phyloP scores from a whole-genome alignment of 129 eudicot species.

The Deinandra increscens region DNA sequence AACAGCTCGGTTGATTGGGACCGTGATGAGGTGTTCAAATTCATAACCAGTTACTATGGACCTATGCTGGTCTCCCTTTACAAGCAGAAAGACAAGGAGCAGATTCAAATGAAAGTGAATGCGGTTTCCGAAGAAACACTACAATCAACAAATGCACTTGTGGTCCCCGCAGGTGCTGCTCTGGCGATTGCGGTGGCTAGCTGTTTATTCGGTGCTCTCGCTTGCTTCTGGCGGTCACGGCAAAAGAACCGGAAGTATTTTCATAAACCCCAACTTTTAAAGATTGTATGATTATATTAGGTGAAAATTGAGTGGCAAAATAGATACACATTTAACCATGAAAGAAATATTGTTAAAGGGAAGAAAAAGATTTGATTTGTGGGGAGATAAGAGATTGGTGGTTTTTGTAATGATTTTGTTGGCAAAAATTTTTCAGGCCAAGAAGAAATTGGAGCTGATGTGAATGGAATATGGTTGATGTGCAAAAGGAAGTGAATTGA shows the following conservation, averaged over 20 bases:
- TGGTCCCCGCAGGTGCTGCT: conserved; percentile 86
- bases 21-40: conserved; percentile 65
- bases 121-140: conserved; percentile 42
- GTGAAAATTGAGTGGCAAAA: conserved; percentile 14
- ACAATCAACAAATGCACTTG: conserved; percentile 60
- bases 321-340: neutral
- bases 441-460: conserved; percentile 83
- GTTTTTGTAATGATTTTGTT: conserved; percentile 38
- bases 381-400: conserved; percentile 28
- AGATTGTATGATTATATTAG: conserved; percentile 50
- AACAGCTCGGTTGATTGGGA: conserved; percentile 50
- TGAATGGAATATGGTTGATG: conserved; percentile 22
- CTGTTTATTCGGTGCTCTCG: conserved; percentile 97
- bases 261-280: conserved; percentile 70
- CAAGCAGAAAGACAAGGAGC: conserved; percentile 52
- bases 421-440: conserved; percentile 64
- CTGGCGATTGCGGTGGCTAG: conserved; percentile 81
- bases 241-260: conserved; percentile 95
- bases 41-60: conserved; percentile 71
- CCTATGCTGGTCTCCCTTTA: conserved; percentile 43
- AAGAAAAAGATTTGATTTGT: conserved; percentile 22
- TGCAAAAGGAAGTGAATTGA: conserved; percentile 31
- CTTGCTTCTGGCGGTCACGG: conserved; percentile 80
- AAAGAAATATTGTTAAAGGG: conserved; percentile 23
- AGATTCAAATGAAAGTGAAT: conserved; percentile 15